Evolutionary conservation across 176 grass and related monocot genomes (phyloP), one percentile per base, ranked within the genome.

Genomic region (Elymus sibiricus): DNA sequence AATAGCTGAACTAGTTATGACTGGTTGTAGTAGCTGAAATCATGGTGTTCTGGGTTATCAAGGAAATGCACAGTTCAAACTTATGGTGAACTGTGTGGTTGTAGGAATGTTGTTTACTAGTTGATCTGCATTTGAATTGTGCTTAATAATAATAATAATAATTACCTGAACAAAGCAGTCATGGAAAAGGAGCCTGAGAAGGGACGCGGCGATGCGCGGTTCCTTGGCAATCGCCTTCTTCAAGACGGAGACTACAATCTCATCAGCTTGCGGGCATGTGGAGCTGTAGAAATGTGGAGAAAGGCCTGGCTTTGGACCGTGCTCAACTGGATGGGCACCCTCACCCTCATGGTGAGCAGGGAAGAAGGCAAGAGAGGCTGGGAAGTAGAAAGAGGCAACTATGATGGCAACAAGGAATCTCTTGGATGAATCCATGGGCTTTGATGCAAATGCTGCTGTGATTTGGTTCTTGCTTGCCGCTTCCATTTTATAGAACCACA

Each of bases 161-260:
- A 58, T 58, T 77, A 97, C 94, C 87, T 97, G 90, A 79, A 97
- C 94, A 77, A 97, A 94, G 82, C 94, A 90, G 82, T 92, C 92
- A 64, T 94, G 92, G 74, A 97, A 97, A 22, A 85, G 86, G 80
- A 97, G 88, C 88, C 90, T 87, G 59, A 97, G 90, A 71, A 97
- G 92, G 59, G 92, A 90, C 64, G 94, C 90, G 58, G 90, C 90
- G 25, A 94, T 94, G 65, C 90, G 31, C 49, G 29, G 92, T 56
- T 94, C 88, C 72, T 92, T 82, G 16, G 76, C 77, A 3, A 94
- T 92, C 53, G 92, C 86, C 74, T 91, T 92, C 79, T 97, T 88
- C 22, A 94, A 26, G 80, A 94, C 78, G 24, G 85, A 85, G 17
- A 89, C 89, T 42, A 92, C 90, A 65, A 92, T 97, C 85, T 97